These are phyloP conservation scores for Moesziomyces sp. DNA, from an alignment of 1,284 basidiomycete species.

Conservation along the genomic window DNA sequence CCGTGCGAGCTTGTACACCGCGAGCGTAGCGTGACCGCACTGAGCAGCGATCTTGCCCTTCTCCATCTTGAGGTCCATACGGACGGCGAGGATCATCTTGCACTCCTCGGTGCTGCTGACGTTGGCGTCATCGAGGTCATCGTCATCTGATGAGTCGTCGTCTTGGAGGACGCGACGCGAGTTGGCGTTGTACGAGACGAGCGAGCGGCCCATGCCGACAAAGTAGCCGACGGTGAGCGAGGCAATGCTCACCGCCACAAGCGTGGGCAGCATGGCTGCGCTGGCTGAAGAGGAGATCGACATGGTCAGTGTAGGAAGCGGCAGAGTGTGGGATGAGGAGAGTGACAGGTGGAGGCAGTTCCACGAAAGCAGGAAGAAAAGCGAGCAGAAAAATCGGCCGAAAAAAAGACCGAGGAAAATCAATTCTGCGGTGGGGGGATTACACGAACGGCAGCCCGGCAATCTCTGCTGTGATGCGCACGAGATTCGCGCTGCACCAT, in stretches of 20 bases:
- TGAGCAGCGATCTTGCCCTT: conserved; percentile 68
- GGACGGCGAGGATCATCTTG: conserved; percentile 65
- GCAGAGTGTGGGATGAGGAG: neutral
- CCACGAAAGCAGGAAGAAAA: neutral
- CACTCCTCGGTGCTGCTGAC: conserved; percentile 57
- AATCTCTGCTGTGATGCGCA: no score
- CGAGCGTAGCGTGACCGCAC: conserved; percentile 65
- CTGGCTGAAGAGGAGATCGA: conserved; percentile 15
- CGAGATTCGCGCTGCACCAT: no score
- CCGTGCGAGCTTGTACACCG: conserved; percentile 56
- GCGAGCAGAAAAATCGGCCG: neutral
- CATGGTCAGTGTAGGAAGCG: conserved; percentile 3
- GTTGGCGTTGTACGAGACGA: conserved; percentile 51
- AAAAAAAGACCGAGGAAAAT: neutral
- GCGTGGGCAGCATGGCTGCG: conserved; percentile 26
- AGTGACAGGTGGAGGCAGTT: neutral
- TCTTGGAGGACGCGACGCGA: conserved; percentile 17
- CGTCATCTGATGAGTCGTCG: conserved; percentile 23
- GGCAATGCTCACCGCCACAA: conserved; percentile 50
- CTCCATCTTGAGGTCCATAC: conserved; percentile 67
- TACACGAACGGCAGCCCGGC: no score
- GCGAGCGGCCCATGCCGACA: conserved; percentile 52
- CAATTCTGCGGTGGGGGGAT: no score
- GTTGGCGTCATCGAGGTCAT: conserved; percentile 40
- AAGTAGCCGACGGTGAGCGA: conserved; percentile 59